Conservation (phyloP, 2,329 filamentous ascomycete species). For the Coniochaeta sp. region DNA sequence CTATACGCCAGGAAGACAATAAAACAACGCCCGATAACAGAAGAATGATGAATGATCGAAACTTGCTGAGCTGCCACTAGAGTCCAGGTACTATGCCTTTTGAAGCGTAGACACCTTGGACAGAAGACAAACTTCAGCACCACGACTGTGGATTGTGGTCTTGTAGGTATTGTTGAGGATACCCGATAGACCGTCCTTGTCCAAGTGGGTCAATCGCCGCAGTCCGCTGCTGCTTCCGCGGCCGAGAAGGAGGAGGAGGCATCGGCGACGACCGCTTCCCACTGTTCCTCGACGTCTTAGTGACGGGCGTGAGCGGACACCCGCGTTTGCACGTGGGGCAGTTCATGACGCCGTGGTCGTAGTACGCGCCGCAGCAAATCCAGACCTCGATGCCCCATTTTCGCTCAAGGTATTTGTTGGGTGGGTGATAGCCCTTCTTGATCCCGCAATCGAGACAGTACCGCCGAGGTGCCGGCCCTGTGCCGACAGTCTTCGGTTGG, state of each 20-base stretch:
- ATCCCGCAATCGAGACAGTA: constrained; percentile 1
- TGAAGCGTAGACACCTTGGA: neutral
- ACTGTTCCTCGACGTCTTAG: neutral
- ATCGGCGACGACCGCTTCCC: neutral
- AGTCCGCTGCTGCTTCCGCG: neutral
- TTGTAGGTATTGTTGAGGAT: neutral
- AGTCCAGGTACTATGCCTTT: too few species aligned
- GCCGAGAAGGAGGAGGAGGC: neutral
- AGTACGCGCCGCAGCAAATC: neutral
- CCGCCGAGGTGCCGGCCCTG: neutral
- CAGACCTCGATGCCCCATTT: neutral
- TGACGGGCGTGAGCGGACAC: neutral
- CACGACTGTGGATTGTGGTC: neutral
- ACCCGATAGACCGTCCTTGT: neutral
- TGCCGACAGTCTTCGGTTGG: neutral
- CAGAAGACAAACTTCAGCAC: neutral
- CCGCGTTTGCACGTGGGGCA: neutral
- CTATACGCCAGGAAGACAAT: neutral
- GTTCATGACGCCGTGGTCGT: constrained; percentile 1
- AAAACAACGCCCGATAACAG: neutral
- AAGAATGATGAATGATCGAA: neutral
- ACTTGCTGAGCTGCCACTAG: neutral
- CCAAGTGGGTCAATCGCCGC: neutral
- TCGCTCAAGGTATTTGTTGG: neutral
- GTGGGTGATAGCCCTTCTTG: neutral